Base-by-base conservation (phyloP, 148 eudicot species). In the Dianthus caryophyllus region DNA sequence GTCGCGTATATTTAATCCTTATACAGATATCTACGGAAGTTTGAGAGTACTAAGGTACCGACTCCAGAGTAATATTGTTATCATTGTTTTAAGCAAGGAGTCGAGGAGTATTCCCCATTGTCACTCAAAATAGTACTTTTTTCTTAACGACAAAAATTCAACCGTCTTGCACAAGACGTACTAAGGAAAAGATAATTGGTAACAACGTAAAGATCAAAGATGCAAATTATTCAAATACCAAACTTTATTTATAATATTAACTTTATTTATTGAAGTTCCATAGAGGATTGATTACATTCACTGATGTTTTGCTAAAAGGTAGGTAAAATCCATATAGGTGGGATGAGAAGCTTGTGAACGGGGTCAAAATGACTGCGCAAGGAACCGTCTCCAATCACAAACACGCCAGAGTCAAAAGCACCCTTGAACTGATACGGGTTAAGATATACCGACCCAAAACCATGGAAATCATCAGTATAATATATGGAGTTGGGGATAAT, bases 291-390 rank as follows among this genome's bases (percentile, higher is more conserved):
- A 48, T 10, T 13, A 30, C 53, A 65, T n/a, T 48, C 69, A 11
- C 13, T 41, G 17, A 8, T 22, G 14, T 22, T 29, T 9, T 13
- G n/a, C 59, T 71, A 71, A n/a, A 62, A 38, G 38, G 74, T 63
- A 30, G 74, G 74, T n/a, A 27, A 15, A 18, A 71, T 63, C 74
- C 74, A 71, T 10, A 63, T 54, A 1, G 50, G 68, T 20, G 74
- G 62, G 16, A 66, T 27, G 2, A 51, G 29, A 17, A 3, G 15
- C 61, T 29, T 53, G 13, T 26, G 61, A 6, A 11, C 17, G 24
- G 49, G 14, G 3, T 11, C 41, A 44, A 62, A 63, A 52, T 63
- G 61, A 62, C 21, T 3, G 5, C 0, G 38, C 14, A 52, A 12
- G 2, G 4, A 0, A 38, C 4, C 26, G 13, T 63, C 43, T 41